Percentiles rank a stretch among this genome's conserved stretches.
Evolutionary conservation across 495 filamentous ascomycete species (phyloP).

Genomic region (Daldinia vernicosa): DNA sequence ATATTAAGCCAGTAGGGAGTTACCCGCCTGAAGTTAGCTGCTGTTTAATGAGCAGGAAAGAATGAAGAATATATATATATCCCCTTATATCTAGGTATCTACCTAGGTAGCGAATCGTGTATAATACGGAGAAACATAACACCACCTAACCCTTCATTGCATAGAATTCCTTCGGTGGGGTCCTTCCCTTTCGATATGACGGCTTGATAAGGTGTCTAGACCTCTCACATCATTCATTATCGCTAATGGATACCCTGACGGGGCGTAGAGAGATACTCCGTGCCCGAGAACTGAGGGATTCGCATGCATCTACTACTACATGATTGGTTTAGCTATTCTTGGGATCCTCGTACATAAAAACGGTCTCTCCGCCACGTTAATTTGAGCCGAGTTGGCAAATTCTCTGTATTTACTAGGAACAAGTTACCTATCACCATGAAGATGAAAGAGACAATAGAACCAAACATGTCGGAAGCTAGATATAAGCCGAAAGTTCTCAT

Average conservation of each 20-base stretch:
- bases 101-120: neutral
- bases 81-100: neutral
- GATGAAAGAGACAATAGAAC: constrained; percentile 36
- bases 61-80: too few relatives aligned
- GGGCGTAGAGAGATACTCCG: constrained; percentile 35
- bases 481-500: constrained; percentile 52
- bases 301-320: neutral
- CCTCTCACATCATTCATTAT: neutral
- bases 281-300: constrained; percentile 17
- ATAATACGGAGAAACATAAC: neutral
- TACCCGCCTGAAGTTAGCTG: too few relatives aligned
- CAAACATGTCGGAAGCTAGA: constrained; percentile 20
- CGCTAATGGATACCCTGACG: neutral
- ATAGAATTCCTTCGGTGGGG: neutral
- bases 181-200: too few relatives aligned
- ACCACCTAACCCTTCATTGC: neutral
- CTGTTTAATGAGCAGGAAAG: too few relatives aligned
- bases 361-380: neutral
- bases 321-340: constrained; percentile 13
- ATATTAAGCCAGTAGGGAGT: too few relatives aligned
- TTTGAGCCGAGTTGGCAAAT: neutral
- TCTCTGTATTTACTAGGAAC: constrained; percentile 1
- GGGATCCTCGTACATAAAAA: constrained; percentile 18
- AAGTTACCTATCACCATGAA: neutral
- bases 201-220: neutral